These are phyloP conservation scores for Hypomontagnella monticulosa DNA, from an alignment of 495 filamentous ascomycete species.

Conservation along the genomic window DNA sequence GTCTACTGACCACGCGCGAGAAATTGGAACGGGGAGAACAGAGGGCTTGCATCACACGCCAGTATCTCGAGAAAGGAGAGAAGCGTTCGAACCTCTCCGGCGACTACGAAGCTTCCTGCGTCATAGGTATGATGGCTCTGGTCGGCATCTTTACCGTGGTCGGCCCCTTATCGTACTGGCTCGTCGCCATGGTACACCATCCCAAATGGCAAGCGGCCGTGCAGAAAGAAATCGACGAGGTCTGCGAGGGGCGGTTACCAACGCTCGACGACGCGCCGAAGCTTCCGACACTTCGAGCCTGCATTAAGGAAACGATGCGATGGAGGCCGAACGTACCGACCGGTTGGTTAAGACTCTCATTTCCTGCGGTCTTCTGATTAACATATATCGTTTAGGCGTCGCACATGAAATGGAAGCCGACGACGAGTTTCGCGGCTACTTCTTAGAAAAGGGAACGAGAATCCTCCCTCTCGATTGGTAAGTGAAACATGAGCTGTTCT, in stretches of 20 bases:
- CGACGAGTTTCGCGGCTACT: conserved; percentile 56
- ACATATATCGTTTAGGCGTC: conserved; percentile 45
- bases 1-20: conserved; percentile 34
- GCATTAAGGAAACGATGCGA: conserved; percentile 64
- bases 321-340: conserved; percentile 64
- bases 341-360: conserved; percentile 32
- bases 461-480: conserved; percentile 63
- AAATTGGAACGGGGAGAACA: conserved; percentile 42
- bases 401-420: conserved; percentile 58
- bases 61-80: conserved; percentile 50
- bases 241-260: conserved; percentile 55
- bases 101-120: conserved; percentile 52
- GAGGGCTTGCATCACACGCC: conserved; percentile 49
- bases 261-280: conserved; percentile 53
- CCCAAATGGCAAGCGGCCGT: conserved; percentile 53
- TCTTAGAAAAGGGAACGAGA: conserved; percentile 57
- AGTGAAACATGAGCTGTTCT: background rate
- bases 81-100: conserved; percentile 50
- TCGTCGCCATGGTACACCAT: conserved; percentile 54
- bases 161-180: conserved; percentile 54
- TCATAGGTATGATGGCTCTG: conserved; percentile 54
- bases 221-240: conserved; percentile 64
- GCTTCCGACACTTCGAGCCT: conserved; percentile 60
- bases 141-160: conserved; percentile 58
- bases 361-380: background rate